Percentiles rank a stretch among this genome's conserved stretches.
phyloP scores from a whole-genome alignment of 2,329 filamentous ascomycete genomes.

The Beauveria sp. region DNA sequence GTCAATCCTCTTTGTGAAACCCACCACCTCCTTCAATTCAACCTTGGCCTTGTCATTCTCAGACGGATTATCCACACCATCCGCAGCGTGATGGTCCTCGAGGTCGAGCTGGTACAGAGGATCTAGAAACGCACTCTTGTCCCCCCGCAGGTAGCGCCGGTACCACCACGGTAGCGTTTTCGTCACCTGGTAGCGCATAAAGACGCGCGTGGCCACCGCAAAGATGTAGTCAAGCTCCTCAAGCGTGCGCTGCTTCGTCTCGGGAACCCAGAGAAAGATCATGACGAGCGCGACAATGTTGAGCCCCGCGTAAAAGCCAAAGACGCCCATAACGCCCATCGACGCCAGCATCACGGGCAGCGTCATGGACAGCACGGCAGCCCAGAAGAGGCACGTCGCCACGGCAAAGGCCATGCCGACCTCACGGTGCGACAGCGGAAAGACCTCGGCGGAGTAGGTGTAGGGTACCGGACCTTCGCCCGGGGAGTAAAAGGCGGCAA shows the following conservation, averaged over 20 bases:
- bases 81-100: slow-evolving; percentile 22
- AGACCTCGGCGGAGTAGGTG: slow-evolving; percentile 62
- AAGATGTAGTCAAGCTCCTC: slow-evolving; percentile 54
- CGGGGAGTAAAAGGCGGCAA: slow-evolving; percentile 42
- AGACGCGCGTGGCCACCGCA: slow-evolving; percentile 50
- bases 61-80: slow-evolving; percentile 23
- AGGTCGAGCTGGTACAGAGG: slow-evolving; percentile 36
- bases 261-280: slow-evolving; percentile 50
- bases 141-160: slow-evolving; percentile 47
- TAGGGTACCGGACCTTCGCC: slow-evolving; percentile 61
- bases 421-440: slow-evolving; percentile 62
- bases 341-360: slow-evolving; percentile 48
- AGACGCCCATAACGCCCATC: slow-evolving; percentile 40
- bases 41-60: slow-evolving; percentile 32
- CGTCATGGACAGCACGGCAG: slow-evolving; percentile 54
- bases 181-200: slow-evolving; percentile 48
- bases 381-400: slow-evolving; percentile 56
- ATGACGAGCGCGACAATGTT: slow-evolving; percentile 47
- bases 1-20: slow-evolving; percentile 16
- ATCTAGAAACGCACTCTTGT: slow-evolving; percentile 32
- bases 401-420: slow-evolving; percentile 65
- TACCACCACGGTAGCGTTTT: slow-evolving; percentile 54
- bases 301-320: slow-evolving; percentile 47
- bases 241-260: slow-evolving; percentile 49
- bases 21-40: slow-evolving; percentile 30